phyloP scores from a whole-genome alignment of 2,329 filamentous ascomycete genomes.

The Emmonsia crescens region DNA sequence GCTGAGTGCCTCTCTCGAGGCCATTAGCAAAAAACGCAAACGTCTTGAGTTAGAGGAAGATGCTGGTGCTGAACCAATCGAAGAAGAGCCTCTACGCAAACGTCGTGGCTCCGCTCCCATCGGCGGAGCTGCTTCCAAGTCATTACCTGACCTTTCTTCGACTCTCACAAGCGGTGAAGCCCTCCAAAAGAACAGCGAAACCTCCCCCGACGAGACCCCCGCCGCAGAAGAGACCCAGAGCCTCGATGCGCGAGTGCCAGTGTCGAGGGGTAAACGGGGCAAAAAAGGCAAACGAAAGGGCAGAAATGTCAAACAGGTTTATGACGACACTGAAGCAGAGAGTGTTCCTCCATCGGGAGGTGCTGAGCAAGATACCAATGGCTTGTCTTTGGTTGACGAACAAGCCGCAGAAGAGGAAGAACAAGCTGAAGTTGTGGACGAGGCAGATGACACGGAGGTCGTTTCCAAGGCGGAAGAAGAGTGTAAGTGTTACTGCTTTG shows the following conservation, averaged over 20 bases:
- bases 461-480: conserved; percentile 44
- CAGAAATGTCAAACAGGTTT: conserved; percentile 30
- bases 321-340: conserved; percentile 25
- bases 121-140: neutral
- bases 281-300: conserved; percentile 39
- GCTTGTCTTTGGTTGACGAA: conserved; percentile 37
- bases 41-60: conserved; percentile 28
- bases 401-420: conserved; percentile 41
- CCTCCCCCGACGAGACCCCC: conserved; percentile 20
- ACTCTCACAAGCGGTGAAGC: neutral
- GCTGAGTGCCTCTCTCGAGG: conserved; percentile 18
- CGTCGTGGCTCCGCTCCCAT: conserved; percentile 25
- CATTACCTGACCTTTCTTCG: conserved; percentile 1
- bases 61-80: conserved; percentile 24
- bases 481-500: conserved; percentile 25
- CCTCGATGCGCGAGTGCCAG: conserved; percentile 20
- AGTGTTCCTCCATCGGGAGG: conserved; percentile 18
- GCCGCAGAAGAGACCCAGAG: conserved; percentile 23
- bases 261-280: conserved; percentile 29
- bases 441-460: conserved; percentile 35
- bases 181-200: conserved; percentile 2
- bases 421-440: conserved; percentile 36
- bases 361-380: conserved; percentile 31
- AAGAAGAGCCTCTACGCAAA: conserved; percentile 32
- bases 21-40: conserved; percentile 33